Base-by-base conservation (phyloP, 768 basidiomycete species). In the Dictyophora rubrovolvata region DNA sequence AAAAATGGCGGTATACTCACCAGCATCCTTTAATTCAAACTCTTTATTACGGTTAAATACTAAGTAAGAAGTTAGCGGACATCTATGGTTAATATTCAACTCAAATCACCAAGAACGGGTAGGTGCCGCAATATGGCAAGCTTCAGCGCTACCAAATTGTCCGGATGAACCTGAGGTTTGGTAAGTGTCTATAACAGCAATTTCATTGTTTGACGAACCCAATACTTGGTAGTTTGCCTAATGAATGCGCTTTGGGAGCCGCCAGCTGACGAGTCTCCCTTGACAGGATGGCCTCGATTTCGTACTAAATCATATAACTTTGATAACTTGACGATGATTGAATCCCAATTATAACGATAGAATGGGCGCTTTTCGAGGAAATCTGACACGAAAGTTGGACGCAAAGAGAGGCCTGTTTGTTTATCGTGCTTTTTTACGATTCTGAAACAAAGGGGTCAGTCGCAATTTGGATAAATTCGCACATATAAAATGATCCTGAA, bases 191-290 rank as follows among this genome's bases (percentile, higher is more conserved):
- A 54, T 11, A 33, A 36, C 1, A 20, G 10, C 18, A 53, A 42
- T 35, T 21, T 11, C 22, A 49, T 3, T 11, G 17, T 35, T n/a
- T n/a, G 17, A 65, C 70, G 54, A 68, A 90, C 95, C 96, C 96
- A 99, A 67, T 99, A 99, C 70, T 99, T 99, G 11, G 96, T 98
- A 35, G 96, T 99, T 72, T 96, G 93, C 46, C 96, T 74, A n/a
- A 97, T 90, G 67, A 99, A 99, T 1, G 95, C 96, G 64, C 89
- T 96, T 75, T 99, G 96, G 64, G 73, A 88, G 1, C 95, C 94
- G 28, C 96, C 96, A 0, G 96, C 96, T 64, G 86, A 86, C 1
- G 93, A 83, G 68, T 99, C 96, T 21, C 96, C 96, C 59, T 87
- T 82, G 1, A 92, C 86, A 10, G 96, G 96, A 67, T 97, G 90